A percentile compares a stretch with the other conserved stretches of the same genome.
Conservation (phyloP, 805 yeast species). For the Barnettozyma pratensis region DNA sequence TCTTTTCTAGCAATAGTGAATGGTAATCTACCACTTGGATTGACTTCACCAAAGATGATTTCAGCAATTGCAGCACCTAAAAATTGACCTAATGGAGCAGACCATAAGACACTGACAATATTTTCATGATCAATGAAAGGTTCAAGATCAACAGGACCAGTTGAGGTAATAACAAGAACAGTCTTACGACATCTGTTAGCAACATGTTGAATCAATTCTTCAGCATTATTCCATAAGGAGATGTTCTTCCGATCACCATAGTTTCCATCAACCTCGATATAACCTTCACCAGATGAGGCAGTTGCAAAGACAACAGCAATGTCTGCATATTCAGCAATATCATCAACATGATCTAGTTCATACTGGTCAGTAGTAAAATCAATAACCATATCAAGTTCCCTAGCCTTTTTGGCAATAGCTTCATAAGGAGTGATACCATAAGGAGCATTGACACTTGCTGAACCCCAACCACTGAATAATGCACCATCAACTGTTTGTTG, state of each 20-base stretch:
- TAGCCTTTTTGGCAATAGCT: conserved; percentile 45
- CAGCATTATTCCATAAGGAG: conserved; percentile 54
- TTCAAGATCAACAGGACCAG: conserved; percentile 58
- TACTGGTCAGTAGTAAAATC: conserved; percentile 42
- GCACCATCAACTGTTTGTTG: conserved; percentile 50
- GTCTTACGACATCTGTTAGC: conserved; percentile 49
- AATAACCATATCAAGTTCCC: conserved; percentile 38
- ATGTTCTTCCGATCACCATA: conserved; percentile 53
- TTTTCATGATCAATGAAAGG: conserved; percentile 50
- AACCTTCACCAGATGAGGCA: conserved; percentile 57
- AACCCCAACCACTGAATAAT: conserved; percentile 60
- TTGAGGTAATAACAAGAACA: conserved; percentile 53
- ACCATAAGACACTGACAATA: conserved; percentile 50
- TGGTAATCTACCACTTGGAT: conserved; percentile 60
- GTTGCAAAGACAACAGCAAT: conserved; percentile 49
- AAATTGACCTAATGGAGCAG: conserved; percentile 53
- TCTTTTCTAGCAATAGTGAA: conserved; percentile 55
- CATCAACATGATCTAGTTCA: conserved; percentile 39
- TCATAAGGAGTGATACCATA: conserved; percentile 55
- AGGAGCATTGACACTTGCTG: conserved; percentile 53
- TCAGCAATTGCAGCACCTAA: conserved; percentile 55
- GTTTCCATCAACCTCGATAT: conserved; percentile 50
- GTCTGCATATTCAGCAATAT: conserved; percentile 45
- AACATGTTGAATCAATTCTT: conserved; percentile 43
- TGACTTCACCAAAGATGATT: conserved; percentile 53